Base-by-base conservation (phyloP, 805 yeast species). In the Ogataea allantospora region DNA sequence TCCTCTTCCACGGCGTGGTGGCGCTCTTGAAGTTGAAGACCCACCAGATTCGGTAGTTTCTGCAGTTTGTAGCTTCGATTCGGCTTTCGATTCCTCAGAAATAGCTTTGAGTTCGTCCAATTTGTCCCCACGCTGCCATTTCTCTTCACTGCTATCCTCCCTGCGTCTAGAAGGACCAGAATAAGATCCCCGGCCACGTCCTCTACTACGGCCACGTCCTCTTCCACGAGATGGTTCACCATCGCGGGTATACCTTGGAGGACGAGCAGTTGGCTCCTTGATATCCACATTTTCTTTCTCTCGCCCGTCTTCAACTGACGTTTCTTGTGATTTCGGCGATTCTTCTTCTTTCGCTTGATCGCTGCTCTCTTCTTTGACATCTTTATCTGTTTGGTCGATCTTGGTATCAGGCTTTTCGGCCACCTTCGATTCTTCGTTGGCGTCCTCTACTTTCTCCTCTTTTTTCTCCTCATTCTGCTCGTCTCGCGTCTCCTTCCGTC, bases 71-170 rank as follows among this genome's bases (percentile, higher is more conserved):
- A 7, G 23, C 9, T 21, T n/a, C 23, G 23, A 17, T n/a, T n/a
- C n/a, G n/a, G n/a, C n/a, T n/a, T n/a, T n/a, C n/a, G n/a, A n/a
- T n/a, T n/a, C n/a, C n/a, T n/a, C n/a, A n/a, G n/a, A n/a, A n/a
- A n/a, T n/a, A n/a, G n/a, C n/a, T 27, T 29, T 28, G 17, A 33
- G 40, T 28, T 26, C 40, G 26, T 33, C 29, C 28, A 27, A 27
- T 13, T 44, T 40, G 14, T 26, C 34, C 30, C 47, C 50, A 8
- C 38, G 32, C 28, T 46, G 50, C 30, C 38, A 25, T 9, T 18
- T 34, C 16, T 29, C 35, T n/a, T 40, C 30, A 3, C 9, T 5
- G 15, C 21, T 33, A 11, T 27, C 38, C 9, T 12, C 16, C 10
- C 17, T 20, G 12, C 12, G 7, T 11, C 33, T 20, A 10, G 12